A percentile compares a stretch with the other conserved stretches of the same genome.
These are phyloP conservation scores for Ogataea trehaloabstinens DNA, from an alignment of 805 yeast species.

Conservation along the genomic window DNA sequence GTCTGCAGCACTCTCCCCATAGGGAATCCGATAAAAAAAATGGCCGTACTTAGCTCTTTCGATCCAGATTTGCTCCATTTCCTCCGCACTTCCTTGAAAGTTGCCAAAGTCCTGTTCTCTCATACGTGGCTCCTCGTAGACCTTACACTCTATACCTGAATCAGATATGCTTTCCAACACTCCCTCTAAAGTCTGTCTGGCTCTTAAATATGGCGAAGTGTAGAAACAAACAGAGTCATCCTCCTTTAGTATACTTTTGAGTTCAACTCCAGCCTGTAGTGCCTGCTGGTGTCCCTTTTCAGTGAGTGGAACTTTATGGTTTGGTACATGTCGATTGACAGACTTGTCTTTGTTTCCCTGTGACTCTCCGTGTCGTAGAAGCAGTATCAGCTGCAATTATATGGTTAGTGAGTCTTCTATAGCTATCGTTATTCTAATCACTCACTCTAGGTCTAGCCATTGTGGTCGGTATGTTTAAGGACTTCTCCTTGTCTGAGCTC, in stretches of 20 bases:
- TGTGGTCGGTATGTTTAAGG: too few species aligned
- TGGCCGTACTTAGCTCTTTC: constrained; percentile 88
- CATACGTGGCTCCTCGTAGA: constrained; percentile 86
- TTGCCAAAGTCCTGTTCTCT: constrained; percentile 96
- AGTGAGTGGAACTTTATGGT: constrained; percentile 77
- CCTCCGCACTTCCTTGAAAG: constrained; percentile 73
- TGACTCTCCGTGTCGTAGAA: constrained; percentile 90
- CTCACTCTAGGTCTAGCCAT: constrained; percentile 45
- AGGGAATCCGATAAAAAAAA: constrained; percentile 84
- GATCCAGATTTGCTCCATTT: constrained; percentile 78
- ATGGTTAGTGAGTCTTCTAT: background rate
- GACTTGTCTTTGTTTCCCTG: constrained; percentile 86
- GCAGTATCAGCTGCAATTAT: constrained; percentile 49
- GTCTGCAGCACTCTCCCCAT: constrained; percentile 95
- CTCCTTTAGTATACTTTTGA: constrained; percentile 34
- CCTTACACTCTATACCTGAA: constrained; percentile 45
- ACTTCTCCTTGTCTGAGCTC: too few species aligned
- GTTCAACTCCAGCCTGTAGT: constrained; percentile 50
- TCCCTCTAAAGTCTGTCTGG: constrained; percentile 79
- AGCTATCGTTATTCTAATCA: constrained; percentile 9
- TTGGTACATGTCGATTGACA: constrained; percentile 74
- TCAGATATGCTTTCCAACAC: constrained; percentile 53
- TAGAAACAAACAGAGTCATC: constrained; percentile 68
- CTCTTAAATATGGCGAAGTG: constrained; percentile 83
- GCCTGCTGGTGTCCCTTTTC: constrained; percentile 68